These are phyloP conservation scores for Suillus clintonianus DNA, from an alignment of 768 basidiomycete genomes.

Conservation along the genomic window DNA sequence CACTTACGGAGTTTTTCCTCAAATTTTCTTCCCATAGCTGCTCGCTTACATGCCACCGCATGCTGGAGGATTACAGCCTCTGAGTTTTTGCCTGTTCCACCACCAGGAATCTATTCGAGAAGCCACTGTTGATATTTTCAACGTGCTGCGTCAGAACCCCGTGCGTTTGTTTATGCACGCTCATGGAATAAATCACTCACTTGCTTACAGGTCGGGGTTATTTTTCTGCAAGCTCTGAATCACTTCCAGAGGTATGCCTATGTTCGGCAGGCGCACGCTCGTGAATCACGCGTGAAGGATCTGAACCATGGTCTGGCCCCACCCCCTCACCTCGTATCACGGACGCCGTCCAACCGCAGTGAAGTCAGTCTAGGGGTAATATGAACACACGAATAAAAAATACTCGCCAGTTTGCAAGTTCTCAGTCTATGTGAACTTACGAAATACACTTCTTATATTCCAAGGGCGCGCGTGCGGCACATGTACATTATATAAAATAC, in stretches of 20 bases:
- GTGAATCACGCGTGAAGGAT: slow-evolving; percentile 48
- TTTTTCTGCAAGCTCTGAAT: slow-evolving; percentile 78
- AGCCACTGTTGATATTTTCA: slow-evolving; percentile 80
- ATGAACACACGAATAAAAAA: slow-evolving; percentile 24
- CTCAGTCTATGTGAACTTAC: not conserved
- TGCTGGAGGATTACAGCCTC: slow-evolving; percentile 78
- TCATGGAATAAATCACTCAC: slow-evolving; percentile 9
- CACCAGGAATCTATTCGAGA: slow-evolving; percentile 76
- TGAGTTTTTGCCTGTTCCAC: slow-evolving; percentile 92
- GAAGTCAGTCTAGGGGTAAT: slow-evolving; percentile 43
- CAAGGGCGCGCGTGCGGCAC: no score
- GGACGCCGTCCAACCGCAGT: slow-evolving; percentile 48
- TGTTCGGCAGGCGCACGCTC: slow-evolving; percentile 75
- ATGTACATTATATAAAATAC: not conserved
- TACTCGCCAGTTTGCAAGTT: no score
- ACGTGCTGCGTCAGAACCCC: slow-evolving; percentile 72
- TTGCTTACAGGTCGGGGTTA: slow-evolving; percentile 64
- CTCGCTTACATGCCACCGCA: slow-evolving; percentile 75
- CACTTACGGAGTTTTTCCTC: no score
- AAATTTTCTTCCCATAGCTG: no score
- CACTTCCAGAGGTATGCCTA: slow-evolving; percentile 91
- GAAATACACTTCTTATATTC: no score
- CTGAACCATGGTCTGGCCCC: slow-evolving; percentile 33
- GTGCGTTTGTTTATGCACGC: slow-evolving; percentile 46
- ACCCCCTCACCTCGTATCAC: slow-evolving; percentile 32